A percentile compares a stretch with the other conserved stretches of the same genome.
These are phyloP conservation scores for Fusarium algeriense DNA, from an alignment of 2,329 filamentous ascomycete species.

Conservation along the genomic window DNA sequence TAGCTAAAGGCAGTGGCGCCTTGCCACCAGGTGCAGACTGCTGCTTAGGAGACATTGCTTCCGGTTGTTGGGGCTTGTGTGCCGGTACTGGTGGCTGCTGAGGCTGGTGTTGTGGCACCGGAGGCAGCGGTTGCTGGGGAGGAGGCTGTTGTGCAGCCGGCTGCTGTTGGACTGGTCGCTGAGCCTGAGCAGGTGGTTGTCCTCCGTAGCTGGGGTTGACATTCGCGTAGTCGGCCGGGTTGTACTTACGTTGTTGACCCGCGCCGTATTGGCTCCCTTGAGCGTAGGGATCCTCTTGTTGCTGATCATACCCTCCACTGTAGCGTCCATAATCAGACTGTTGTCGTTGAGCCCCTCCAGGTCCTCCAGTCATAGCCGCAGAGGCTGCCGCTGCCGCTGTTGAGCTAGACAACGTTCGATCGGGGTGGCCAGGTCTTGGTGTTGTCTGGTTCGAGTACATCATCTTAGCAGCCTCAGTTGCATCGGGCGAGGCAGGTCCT, in stretches of 20 bases:
- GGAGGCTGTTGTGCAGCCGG: conserved; percentile 55
- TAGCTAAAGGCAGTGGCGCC: conserved; percentile 78
- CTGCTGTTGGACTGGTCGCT: conserved; percentile 47
- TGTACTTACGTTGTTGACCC: conserved; percentile 74
- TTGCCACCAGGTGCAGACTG: conserved; percentile 52
- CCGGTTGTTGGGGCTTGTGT: conserved; percentile 57
- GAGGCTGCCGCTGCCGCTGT: conserved; percentile 69
- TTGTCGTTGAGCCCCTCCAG: conserved; percentile 52
- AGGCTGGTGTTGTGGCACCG: conserved; percentile 49
- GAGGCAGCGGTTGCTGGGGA: conserved; percentile 53
- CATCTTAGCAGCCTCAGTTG: conserved; percentile 72
- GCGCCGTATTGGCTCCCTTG: conserved; percentile 52
- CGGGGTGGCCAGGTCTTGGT: conserved; percentile 63
- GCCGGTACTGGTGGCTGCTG: conserved; percentile 50
- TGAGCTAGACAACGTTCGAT: conserved; percentile 65
- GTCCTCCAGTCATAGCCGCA: conserved; percentile 67
- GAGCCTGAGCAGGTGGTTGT: conserved; percentile 50
- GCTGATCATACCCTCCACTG: conserved; percentile 50
- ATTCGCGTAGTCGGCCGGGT: conserved; percentile 81
- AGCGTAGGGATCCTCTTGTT: conserved; percentile 53
- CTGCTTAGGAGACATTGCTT: conserved; percentile 52
- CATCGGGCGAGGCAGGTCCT: conserved; percentile 57
- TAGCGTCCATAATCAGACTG: conserved; percentile 53
- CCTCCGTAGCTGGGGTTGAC: conserved; percentile 62
- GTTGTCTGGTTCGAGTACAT: conserved; percentile 70